Evolutionary conservation across 2,329 filamentous ascomycete genomes (phyloP).

Genomic region (Zymoseptoria pseudotritici): DNA sequence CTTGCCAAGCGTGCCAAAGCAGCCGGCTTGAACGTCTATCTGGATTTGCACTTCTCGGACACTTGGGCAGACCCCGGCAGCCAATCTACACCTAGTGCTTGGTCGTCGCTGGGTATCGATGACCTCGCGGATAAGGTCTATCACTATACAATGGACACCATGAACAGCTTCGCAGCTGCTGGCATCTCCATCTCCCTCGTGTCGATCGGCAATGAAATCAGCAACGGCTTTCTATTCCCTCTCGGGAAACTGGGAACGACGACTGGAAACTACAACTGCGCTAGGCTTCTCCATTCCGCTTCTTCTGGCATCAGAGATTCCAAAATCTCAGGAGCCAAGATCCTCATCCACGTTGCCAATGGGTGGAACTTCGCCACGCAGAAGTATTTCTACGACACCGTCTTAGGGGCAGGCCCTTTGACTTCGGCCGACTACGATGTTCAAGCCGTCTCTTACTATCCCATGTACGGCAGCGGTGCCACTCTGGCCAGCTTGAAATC

Average conservation of each 20-base stretch:
- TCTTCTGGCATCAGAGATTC: conserved; percentile 25
- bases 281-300: conserved; percentile 26
- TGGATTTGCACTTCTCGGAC: conserved; percentile 30
- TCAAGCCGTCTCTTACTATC: conserved; percentile 26
- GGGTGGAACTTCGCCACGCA: conserved; percentile 27
- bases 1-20: conserved; percentile 28
- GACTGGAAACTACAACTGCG: conserved; percentile 26
- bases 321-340: conserved; percentile 18
- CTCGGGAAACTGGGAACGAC: conserved; percentile 24
- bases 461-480: conserved; percentile 24
- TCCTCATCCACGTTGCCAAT: conserved; percentile 29
- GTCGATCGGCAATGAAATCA: conserved; percentile 34
- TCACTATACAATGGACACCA: conserved; percentile 27
- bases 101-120: conserved; percentile 27
- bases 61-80: conserved; percentile 32
- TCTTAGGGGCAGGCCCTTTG: conserved; percentile 22
- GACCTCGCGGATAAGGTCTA: conserved; percentile 26
- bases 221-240: conserved; percentile 31
- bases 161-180: conserved; percentile 35
- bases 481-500: conserved; percentile 18
- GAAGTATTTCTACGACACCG: conserved; percentile 23
- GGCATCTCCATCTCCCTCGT: conserved; percentile 35
- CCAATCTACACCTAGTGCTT: conserved; percentile 26
- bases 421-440: conserved; percentile 21
- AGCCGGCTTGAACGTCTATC: conserved; percentile 27